Evolutionary conservation across 441 rosid species (phyloP).

Genomic region (Hura crepitans): DNA sequence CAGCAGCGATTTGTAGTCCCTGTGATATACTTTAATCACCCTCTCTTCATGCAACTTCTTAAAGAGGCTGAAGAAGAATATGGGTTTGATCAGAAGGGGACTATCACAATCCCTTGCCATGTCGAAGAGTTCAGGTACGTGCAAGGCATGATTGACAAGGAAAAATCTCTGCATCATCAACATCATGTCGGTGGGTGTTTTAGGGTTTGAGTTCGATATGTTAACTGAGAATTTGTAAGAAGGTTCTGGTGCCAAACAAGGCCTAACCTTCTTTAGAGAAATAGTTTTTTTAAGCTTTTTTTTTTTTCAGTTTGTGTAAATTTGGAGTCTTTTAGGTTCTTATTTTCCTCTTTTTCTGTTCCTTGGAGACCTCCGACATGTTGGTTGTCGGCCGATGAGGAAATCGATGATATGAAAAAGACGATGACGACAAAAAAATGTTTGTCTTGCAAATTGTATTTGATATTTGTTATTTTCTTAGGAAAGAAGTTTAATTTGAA

Average conservation of each 20-base stretch:
- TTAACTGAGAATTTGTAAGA: background rate
- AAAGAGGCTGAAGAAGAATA: constrained; percentile 89
- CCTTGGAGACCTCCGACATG: constrained; percentile 7
- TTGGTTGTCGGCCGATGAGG: constrained; percentile 18
- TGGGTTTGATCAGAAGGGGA: constrained; percentile 87
- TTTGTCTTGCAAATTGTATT: constrained; percentile 22
- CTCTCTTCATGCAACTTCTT: constrained; percentile 69
- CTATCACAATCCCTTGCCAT: constrained; percentile 80
- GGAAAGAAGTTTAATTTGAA: constrained; percentile 5
- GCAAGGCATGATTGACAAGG: constrained; percentile 63
- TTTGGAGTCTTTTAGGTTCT: constrained; percentile 11
- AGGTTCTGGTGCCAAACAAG: constrained; percentile 37
- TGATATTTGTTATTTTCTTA: constrained; percentile 25
- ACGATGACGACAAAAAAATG: constrained; percentile 20
- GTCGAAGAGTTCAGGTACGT: constrained; percentile 77
- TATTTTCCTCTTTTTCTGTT: constrained; percentile 4
- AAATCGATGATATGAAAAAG: background rate
- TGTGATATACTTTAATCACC: constrained; percentile 81
- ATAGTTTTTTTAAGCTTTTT: background rate
- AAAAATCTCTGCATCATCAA: constrained; percentile 40
- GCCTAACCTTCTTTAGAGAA: constrained; percentile 31
- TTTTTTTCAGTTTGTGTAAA: constrained; percentile 20
- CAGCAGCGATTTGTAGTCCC: constrained; percentile 76
- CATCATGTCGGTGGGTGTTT: constrained; percentile 62
- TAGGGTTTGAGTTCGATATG: constrained; percentile 45